These are phyloP conservation scores for Rhodotorula sp. DNA, from an alignment of 1,284 basidiomycete species.

Conservation along the genomic window DNA sequence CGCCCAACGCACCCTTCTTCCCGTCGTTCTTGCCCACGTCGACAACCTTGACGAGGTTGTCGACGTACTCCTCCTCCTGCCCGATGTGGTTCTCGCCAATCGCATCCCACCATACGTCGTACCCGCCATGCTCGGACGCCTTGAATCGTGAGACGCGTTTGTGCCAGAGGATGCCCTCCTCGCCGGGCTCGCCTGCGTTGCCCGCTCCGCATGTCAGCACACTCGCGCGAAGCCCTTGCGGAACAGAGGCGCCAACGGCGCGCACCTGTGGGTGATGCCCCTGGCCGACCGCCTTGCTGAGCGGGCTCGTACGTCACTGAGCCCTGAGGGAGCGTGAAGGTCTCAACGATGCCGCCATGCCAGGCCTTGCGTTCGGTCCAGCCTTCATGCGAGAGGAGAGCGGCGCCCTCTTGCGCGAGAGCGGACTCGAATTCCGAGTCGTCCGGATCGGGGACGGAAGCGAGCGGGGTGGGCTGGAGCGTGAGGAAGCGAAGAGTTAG, in stretches of 20 bases:
- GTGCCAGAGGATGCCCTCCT: constrained; percentile 38
- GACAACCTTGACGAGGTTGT: constrained; percentile 28
- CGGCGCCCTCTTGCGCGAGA: constrained; percentile 45
- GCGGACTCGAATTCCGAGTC: constrained; percentile 44
- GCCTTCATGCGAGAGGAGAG: constrained; percentile 6
- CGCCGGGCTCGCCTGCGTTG: constrained; percentile 14
- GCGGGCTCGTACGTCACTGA: constrained; percentile 15
- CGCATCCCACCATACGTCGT: constrained; percentile 31
- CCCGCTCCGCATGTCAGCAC: too few relatives aligned
- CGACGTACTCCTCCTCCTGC: constrained; percentile 37
- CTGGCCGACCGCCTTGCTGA: neutral
- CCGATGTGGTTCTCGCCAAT: constrained; percentile 29
- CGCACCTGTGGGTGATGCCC: constrained; percentile 17
- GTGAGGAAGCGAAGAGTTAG: constrained; percentile 20
- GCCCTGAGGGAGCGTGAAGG: constrained; percentile 15
- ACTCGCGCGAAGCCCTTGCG: neutral
- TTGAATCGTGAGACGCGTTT: constrained; percentile 26
- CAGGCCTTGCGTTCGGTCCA: constrained; percentile 30
- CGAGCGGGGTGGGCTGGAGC: constrained; percentile 25
- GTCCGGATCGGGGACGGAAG: constrained; percentile 44
- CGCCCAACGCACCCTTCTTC: constrained; percentile 16
- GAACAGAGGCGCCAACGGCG: neutral
- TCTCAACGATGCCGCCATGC: constrained; percentile 33
- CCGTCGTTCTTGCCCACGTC: constrained; percentile 21
- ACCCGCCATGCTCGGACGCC: constrained; percentile 22